phyloP scores from a whole-genome alignment of 176 grass and related monocot genomes.

The Tillandsia leiboldiana region DNA sequence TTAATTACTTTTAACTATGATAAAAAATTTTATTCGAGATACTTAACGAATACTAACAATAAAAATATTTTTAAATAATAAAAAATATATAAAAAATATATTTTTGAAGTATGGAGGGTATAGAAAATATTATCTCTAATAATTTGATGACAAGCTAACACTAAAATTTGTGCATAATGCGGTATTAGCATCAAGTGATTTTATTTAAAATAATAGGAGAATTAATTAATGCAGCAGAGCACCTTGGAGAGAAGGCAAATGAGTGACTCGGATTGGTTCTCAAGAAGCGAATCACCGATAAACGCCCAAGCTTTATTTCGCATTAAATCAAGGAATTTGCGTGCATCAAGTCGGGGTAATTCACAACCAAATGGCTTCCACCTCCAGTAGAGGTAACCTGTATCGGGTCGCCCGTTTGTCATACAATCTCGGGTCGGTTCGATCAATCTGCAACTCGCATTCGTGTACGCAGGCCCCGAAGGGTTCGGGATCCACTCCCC shows the following conservation, averaged over 20 bases:
- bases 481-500: conserved; percentile 62
- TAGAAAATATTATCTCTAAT: no score
- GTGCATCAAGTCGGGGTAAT: conserved; percentile 34
- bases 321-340: conserved; percentile 58
- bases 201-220: not conserved
- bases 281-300: conserved; percentile 86
- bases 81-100: no score
- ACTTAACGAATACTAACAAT: no score
- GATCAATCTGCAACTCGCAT: conserved; percentile 72
- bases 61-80: no score
- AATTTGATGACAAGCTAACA: no score
- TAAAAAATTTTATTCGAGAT: no score
- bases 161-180: no score
- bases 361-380: conserved; percentile 89
- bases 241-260: conserved; percentile 92
- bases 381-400: conserved; percentile 66
- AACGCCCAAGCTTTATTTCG: conserved; percentile 64
- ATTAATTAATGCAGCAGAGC: not conserved
- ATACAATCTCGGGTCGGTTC: conserved; percentile 78
- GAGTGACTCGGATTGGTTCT: conserved; percentile 77
- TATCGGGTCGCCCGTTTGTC: conserved; percentile 73
- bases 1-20: no score
- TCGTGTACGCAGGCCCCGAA: conserved; percentile 57
- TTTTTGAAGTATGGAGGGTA: no score
- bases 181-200: no score